A percentile compares a stretch with the other conserved stretches of the same genome.
These are phyloP conservation scores for Ceratocystis colombiana DNA, from an alignment of 2,329 filamentous ascomycete species.

Conservation along the genomic window DNA sequence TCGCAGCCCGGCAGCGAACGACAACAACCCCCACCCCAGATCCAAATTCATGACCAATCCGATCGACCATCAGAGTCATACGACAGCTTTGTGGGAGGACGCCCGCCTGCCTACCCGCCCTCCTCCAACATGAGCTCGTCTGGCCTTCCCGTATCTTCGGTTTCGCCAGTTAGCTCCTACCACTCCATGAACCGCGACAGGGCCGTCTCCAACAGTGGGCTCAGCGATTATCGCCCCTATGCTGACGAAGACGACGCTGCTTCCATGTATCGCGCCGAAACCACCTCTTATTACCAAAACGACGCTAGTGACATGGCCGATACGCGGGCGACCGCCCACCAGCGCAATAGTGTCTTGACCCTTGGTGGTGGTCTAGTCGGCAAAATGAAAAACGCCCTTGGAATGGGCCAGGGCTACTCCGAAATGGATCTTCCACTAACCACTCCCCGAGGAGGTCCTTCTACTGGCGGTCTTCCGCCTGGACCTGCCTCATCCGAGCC, in stretches of 20 bases:
- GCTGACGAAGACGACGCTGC: slow-evolving; percentile 73
- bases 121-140: slow-evolving; percentile 21
- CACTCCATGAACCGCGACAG: slow-evolving; percentile 39
- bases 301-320: slow-evolving; percentile 37
- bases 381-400: slow-evolving; percentile 78
- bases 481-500: slow-evolving; percentile 36
- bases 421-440: slow-evolving; percentile 98
- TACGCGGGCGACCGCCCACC: slow-evolving; percentile 48
- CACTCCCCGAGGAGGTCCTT: slow-evolving; percentile 45
- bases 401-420: slow-evolving; percentile 80
- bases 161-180: slow-evolving; percentile 36
- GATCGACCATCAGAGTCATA: slow-evolving; percentile 80
- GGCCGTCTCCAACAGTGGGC: slow-evolving; percentile 62
- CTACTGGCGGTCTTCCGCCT: slow-evolving; percentile 20
- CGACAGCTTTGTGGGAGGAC: slow-evolving; percentile 80
- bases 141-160: slow-evolving; percentile 15
- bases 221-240: slow-evolving; percentile 85
- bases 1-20: slow-evolving; percentile 7
- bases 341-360: slow-evolving; percentile 79
- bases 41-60: slow-evolving; percentile 27
- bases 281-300: slow-evolving; percentile 73
- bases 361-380: slow-evolving; percentile 81
- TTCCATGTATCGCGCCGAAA: slow-evolving; percentile 54
- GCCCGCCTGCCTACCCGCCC: slow-evolving; percentile 41
- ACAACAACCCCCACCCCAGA: slow-evolving; percentile 21